Conservation (phyloP, 2,329 filamentous ascomycete species). For the Dryadomyces quercivorus region DNA sequence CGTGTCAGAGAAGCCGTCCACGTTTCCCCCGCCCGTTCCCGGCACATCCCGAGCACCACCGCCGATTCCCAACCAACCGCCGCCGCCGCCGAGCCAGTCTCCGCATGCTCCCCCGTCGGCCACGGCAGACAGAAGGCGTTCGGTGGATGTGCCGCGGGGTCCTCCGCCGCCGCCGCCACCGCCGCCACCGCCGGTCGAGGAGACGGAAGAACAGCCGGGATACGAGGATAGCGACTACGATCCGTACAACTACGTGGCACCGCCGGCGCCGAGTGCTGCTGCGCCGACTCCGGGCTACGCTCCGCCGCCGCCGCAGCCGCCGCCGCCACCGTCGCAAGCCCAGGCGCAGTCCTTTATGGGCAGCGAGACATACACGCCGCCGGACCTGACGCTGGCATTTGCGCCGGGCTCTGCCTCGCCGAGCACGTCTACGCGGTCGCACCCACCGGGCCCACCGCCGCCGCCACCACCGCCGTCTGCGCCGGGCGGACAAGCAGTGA, state of each 20-base stretch:
- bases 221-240: constrained; percentile 61
- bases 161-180: constrained; percentile 55
- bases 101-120: constrained; percentile 33
- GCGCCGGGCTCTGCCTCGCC: background rate
- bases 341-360: constrained; percentile 31
- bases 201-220: constrained; percentile 21
- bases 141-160: constrained; percentile 57
- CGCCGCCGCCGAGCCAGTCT: constrained; percentile 15
- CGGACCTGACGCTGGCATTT: constrained; percentile 17
- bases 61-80: constrained; percentile 45
- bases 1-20: constrained; percentile 28
- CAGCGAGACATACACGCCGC: constrained; percentile 31
- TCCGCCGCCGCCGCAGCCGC: constrained; percentile 14
- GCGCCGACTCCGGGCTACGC: constrained; percentile 19
- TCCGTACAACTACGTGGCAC: constrained; percentile 41
- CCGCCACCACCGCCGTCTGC: constrained; percentile 29
- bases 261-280: constrained; percentile 18
- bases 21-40: constrained; percentile 44
- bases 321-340: too few species aligned
- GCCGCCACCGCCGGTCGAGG: constrained; percentile 38
- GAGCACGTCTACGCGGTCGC: background rate
- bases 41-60: constrained; percentile 50
- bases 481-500: background rate
- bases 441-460: constrained; percentile 13
- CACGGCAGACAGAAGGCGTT: constrained; percentile 41